phyloP scores from a whole-genome alignment of 345 rosid species.

The Crucihimalaya himalaica region DNA sequence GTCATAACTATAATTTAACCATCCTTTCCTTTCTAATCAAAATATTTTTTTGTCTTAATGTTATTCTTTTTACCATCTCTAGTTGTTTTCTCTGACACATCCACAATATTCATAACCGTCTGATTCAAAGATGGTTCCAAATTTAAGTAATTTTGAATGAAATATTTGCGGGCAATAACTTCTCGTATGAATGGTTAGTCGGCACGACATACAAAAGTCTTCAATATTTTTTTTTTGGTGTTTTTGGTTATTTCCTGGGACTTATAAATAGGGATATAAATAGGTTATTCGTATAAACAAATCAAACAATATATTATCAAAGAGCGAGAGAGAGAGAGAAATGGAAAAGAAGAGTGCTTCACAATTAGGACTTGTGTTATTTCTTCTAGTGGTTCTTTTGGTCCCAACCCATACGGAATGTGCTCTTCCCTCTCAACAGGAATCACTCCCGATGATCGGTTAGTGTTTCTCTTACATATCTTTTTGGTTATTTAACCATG shows the following conservation, averaged over 20 bases:
- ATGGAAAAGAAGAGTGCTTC: slow-evolving; percentile 14
- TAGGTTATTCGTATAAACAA: neutral
- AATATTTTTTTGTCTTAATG: no score
- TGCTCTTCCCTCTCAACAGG: slow-evolving; percentile 7
- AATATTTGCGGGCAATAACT: no score
- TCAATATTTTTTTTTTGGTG: neutral
- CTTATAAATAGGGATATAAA: neutral
- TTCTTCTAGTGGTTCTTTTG: slow-evolving; percentile 16
- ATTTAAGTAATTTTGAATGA: no score
- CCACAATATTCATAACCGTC: no score
- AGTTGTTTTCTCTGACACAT: no score
- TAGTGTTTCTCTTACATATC: neutral
- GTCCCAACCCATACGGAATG: slow-evolving; percentile 10
- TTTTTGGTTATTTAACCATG: neutral
- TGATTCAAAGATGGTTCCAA: no score
- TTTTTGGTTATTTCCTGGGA: neutral
- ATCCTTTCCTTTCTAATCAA: no score
- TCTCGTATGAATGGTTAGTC: no score
- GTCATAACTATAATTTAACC: no score
- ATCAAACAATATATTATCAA: neutral
- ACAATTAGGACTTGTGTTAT: neutral
- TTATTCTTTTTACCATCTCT: no score
- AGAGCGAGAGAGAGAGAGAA: neutral
- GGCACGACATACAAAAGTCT: neutral
- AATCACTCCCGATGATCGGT: slow-evolving; percentile 10